Percentiles rank a stretch among this genome's conserved stretches.
Evolutionary conservation across 1,284 basidiomycete genomes (phyloP).

Genomic region (Pisolithus thermaeus): DNA sequence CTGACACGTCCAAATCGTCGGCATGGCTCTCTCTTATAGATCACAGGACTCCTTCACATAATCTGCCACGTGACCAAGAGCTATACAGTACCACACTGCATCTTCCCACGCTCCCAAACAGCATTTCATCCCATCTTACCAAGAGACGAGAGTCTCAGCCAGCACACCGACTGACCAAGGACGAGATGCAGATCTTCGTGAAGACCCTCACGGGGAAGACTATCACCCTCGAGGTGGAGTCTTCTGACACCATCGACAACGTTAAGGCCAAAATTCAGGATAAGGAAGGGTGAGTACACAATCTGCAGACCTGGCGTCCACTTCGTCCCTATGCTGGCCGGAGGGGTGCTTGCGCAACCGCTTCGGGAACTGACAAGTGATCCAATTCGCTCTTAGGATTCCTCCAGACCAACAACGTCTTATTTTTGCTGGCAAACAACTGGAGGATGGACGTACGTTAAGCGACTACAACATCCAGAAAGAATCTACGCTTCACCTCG

Average conservation of each 20-base stretch:
- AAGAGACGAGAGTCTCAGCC: neutral
- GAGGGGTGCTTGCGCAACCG: neutral
- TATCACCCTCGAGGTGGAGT: constrained; percentile 98
- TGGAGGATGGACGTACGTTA: constrained; percentile 93
- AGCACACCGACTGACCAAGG: neutral
- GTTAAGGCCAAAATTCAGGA: constrained; percentile 90
- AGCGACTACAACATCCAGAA: constrained; percentile 99
- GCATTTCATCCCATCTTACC: neutral
- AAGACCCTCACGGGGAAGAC: constrained; percentile 97
- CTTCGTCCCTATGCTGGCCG: neutral
- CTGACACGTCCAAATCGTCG: too few species aligned
- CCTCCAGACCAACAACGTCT: constrained; percentile 92
- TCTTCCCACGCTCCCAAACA: constrained; percentile 19
- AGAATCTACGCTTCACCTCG: constrained; percentile 96
- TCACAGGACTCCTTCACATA: constrained; percentile 28
- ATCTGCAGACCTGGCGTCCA: neutral
- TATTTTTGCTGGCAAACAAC: constrained; percentile 94
- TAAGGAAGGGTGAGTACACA: constrained; percentile 71
- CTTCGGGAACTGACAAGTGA: constrained; percentile 2
- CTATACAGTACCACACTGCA: constrained; percentile 36
- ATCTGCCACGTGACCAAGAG: constrained; percentile 35
- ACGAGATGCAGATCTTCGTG: constrained; percentile 89
- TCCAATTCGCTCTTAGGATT: constrained; percentile 43
- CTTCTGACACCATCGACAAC: constrained; percentile 93
- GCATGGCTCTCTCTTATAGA: too few species aligned